phyloP scores from a whole-genome alignment of 192 early-diverging fungal genomes.

The Gamsiella multidivaricata region DNA sequence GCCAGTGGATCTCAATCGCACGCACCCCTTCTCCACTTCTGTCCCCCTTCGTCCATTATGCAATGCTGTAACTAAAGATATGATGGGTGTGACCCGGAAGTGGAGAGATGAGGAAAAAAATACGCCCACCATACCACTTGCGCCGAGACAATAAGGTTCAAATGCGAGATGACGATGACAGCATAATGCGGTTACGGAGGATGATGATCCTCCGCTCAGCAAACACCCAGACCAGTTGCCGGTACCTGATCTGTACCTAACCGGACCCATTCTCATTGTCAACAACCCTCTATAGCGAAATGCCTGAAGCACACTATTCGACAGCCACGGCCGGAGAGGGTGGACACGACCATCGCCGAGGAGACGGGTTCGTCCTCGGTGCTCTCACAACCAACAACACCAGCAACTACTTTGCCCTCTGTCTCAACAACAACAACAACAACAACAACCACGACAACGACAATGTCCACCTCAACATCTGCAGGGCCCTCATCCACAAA shows the following conservation, averaged over 20 bases:
- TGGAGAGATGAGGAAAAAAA: not conserved
- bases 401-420: not conserved
- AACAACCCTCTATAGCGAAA: conserved; percentile 31
- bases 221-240: no score
- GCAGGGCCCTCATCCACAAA: not conserved
- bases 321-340: conserved; percentile 48
- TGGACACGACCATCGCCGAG: not conserved
- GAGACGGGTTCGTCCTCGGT: not conserved
- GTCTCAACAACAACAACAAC: not conserved
- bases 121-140: not conserved
- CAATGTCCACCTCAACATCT: not conserved
- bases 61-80: not conserved
- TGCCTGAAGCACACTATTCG: conserved; percentile 55
- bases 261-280: not conserved
- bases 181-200: not conserved
- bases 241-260: no score
- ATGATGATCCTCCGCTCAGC: no score
- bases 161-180: not conserved
- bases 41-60: not conserved
- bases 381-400: not conserved
- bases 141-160: not conserved
- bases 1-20: no score
- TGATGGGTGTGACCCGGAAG: no score
- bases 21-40: not conserved
- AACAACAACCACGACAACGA: not conserved